phyloP scores from a whole-genome alignment of 1,284 basidiomycete genomes.

The Pascua guehoae region DNA sequence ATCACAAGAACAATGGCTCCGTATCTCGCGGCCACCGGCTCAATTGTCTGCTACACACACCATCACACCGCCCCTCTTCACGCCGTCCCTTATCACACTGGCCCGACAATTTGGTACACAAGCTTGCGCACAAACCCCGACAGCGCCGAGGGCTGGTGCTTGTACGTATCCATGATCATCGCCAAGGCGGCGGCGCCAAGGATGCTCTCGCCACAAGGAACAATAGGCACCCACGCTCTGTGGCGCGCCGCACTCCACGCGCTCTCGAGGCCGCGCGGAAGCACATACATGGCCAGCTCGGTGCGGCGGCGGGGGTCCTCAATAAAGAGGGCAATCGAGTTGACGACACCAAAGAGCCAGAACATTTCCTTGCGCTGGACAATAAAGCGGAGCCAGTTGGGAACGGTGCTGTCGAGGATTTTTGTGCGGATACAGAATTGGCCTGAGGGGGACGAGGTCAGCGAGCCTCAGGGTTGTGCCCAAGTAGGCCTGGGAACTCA shows the following conservation, averaged over 20 bases:
- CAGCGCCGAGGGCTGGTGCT: constrained; percentile 81
- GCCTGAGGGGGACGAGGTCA: constrained; percentile 8
- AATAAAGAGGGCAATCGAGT: constrained; percentile 75
- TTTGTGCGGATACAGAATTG: constrained; percentile 63
- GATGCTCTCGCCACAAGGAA: constrained; percentile 63
- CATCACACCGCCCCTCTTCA: too few relatives aligned
- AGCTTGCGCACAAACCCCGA: constrained; percentile 81
- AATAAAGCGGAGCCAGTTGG: constrained; percentile 54
- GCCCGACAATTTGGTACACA: constrained; percentile 87
- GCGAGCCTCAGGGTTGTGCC: not conserved
- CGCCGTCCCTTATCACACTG: constrained; percentile 41
- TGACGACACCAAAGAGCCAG: constrained; percentile 70
- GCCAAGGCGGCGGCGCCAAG: constrained; percentile 73
- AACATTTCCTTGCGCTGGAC: constrained; percentile 66
- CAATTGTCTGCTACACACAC: too few relatives aligned
- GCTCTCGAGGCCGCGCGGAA: constrained; percentile 86
- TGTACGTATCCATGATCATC: constrained; percentile 79
- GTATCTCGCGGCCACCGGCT: too few relatives aligned
- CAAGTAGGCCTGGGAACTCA: constrained; percentile 47
- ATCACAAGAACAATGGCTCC: too few relatives aligned
- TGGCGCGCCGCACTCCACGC: constrained; percentile 76
- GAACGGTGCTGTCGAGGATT: constrained; percentile 43
- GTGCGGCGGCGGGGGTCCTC: constrained; percentile 64
- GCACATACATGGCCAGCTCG: constrained; percentile 77
- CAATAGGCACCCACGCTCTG: constrained; percentile 68